Evolutionary conservation across 805 yeast genomes (phyloP).

Genomic region (Teunomyces cretensis): DNA sequence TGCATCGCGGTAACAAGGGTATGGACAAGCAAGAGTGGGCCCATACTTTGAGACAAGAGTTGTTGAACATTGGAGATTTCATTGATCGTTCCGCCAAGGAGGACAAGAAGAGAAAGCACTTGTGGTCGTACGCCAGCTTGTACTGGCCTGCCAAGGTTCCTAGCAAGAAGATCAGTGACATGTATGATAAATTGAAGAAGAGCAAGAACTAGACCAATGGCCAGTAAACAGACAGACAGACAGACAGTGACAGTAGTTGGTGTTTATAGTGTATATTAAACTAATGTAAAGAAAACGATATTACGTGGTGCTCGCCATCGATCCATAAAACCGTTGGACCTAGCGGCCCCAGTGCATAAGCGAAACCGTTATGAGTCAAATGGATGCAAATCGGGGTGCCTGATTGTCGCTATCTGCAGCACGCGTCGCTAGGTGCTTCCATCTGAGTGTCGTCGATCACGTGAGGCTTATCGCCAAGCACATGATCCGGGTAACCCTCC

Average conservation of each 20-base stretch:
- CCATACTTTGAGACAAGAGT: slow-evolving; percentile 61
- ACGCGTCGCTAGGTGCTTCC: too few species aligned
- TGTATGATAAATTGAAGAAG: slow-evolving; percentile 53
- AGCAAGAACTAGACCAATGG: slow-evolving; percentile 1
- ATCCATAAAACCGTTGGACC: too few species aligned
- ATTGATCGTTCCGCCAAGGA: slow-evolving; percentile 44
- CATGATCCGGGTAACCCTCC: slow-evolving; percentile 4
- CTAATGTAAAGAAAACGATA: too few species aligned
- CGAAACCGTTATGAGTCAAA: too few species aligned
- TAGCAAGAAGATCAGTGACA: slow-evolving; percentile 65
- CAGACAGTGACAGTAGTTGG: too few species aligned
- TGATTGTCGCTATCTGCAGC: too few species aligned
- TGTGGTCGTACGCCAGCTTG: slow-evolving; percentile 81
- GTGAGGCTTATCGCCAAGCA: not conserved
- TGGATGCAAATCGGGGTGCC: too few species aligned
- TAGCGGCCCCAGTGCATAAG: too few species aligned
- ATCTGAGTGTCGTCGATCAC: not conserved
- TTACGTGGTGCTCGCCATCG: too few species aligned
- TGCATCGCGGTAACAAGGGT: slow-evolving; percentile 72
- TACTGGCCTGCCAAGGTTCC: slow-evolving; percentile 90
- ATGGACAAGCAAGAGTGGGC: slow-evolving; percentile 79
- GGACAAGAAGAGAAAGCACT: slow-evolving; percentile 46
- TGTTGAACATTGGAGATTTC: slow-evolving; percentile 71
- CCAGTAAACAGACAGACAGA: not conserved
- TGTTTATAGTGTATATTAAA: too few species aligned